phyloP scores from a whole-genome alignment of 2,329 filamentous ascomycete species.

The Myriosclerotinia curreyana region DNA sequence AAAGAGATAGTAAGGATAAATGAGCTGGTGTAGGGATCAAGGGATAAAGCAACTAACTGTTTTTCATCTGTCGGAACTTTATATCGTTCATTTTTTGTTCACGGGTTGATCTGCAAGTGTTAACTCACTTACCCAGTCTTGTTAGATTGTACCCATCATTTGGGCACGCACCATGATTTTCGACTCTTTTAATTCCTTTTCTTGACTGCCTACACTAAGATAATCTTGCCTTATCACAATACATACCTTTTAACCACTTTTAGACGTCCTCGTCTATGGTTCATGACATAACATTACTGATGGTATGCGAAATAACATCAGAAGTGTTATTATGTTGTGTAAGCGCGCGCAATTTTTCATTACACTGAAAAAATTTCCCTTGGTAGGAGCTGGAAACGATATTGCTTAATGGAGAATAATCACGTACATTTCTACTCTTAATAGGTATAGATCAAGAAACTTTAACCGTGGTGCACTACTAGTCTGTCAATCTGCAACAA shows the following conservation, averaged over 20 bases:
- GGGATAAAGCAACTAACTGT: conserved; percentile 6
- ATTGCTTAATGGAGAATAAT: conserved; percentile 6
- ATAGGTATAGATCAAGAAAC: background rate
- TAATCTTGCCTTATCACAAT: background rate
- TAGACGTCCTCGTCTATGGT: background rate
- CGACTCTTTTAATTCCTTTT: conserved; percentile 1
- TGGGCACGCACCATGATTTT: background rate
- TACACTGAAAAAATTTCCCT: background rate
- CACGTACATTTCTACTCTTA: background rate
- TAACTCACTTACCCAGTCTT: too few relatives aligned
- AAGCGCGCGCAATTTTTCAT: conserved; percentile 21
- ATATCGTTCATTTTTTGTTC: conserved; percentile 1
- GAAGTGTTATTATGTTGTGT: conserved; percentile 5
- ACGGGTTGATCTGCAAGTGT: conserved; percentile 4
- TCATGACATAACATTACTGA: background rate
- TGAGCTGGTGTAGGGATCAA: conserved; percentile 18
- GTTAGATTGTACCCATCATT: too few relatives aligned
- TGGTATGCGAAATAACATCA: background rate
- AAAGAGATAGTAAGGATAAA: conserved; percentile 6
- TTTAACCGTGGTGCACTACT: conserved; percentile 4
- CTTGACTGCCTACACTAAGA: conserved; percentile 12
- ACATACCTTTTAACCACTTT: background rate
- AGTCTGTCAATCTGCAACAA: background rate
- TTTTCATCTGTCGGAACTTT: conserved; percentile 14
- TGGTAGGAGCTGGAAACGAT: background rate